A percentile compares a stretch with the other conserved stretches of the same genome.
Evolutionary conservation across 495 filamentous ascomycete species (phyloP).

Genomic region (Jackrogersella minutella): DNA sequence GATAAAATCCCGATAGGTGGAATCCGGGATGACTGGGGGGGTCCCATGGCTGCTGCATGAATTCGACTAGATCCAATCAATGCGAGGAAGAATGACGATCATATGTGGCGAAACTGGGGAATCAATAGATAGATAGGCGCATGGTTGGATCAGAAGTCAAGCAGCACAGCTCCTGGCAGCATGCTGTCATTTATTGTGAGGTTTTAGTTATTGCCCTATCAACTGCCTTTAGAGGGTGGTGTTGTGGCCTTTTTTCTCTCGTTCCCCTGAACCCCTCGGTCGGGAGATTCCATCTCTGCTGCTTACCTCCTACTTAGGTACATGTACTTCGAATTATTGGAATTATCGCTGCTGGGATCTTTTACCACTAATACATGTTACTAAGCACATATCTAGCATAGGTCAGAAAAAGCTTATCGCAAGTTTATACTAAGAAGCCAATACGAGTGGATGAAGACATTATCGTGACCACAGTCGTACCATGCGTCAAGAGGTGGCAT

Average conservation of each 20-base stretch:
- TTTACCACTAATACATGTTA: slow-evolving; percentile 14
- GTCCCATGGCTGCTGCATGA: slow-evolving; percentile 10
- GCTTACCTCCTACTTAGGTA: background rate
- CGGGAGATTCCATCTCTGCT: slow-evolving; percentile 1
- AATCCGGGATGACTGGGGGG: slow-evolving; percentile 10
- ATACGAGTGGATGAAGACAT: background rate
- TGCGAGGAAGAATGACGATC: slow-evolving; percentile 10
- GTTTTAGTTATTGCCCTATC: slow-evolving; percentile 22
- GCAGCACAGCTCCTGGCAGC: background rate
- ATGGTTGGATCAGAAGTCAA: slow-evolving; percentile 20
- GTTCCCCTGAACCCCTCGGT: slow-evolving; percentile 17
- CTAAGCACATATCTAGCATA: background rate
- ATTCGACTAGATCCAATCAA: slow-evolving; percentile 28
- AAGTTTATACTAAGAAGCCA: background rate
- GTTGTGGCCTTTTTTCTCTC: background rate
- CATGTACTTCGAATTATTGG: background rate
- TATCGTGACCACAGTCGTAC: slow-evolving; percentile 7
- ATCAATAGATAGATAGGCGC: slow-evolving; percentile 1
- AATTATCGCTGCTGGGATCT: slow-evolving; percentile 11
- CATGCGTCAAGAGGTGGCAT: background rate
- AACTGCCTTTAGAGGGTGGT: slow-evolving; percentile 7
- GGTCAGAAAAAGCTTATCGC: too few species aligned
- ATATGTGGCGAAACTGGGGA: slow-evolving; percentile 22
- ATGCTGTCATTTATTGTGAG: slow-evolving; percentile 23
- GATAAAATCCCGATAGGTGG: slow-evolving; percentile 25